Evolutionary conservation across 139 green algal genomes (phyloP).

Genomic region (Axilococcus clingmanii): DNA sequence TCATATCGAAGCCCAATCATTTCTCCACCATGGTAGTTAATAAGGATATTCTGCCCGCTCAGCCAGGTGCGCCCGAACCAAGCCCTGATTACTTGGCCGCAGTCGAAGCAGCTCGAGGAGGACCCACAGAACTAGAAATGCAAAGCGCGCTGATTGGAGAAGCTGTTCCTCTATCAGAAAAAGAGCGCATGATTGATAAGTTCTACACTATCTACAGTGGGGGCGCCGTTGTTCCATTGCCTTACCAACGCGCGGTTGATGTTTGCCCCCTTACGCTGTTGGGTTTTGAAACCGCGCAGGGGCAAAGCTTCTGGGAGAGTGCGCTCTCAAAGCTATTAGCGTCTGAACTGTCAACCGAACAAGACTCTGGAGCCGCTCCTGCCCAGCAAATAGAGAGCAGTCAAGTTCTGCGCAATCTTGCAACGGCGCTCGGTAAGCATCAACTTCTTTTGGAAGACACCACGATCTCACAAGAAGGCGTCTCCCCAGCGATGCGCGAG

Average conservation of each 20-base stretch:
- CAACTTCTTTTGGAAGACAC: too few relatives aligned
- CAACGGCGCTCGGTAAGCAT: too few relatives aligned
- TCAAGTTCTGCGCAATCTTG: slow-evolving; percentile 58
- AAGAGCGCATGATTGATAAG: slow-evolving; percentile 31
- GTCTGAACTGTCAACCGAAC: neutral
- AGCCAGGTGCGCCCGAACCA: neutral
- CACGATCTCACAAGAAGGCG: slow-evolving; percentile 57
- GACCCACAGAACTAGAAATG: neutral
- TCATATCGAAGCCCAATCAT: too few relatives aligned
- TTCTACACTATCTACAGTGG: slow-evolving; percentile 53
- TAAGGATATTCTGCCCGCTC: too few relatives aligned
- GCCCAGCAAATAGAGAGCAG: slow-evolving; percentile 16
- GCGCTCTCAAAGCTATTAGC: neutral
- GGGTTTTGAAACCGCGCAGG: slow-evolving; percentile 1
- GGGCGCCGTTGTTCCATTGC: slow-evolving; percentile 65
- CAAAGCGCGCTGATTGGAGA: neutral
- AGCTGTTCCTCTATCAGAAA: neutral
- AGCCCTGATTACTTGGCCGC: slow-evolving; percentile 31
- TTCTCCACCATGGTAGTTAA: too few relatives aligned
- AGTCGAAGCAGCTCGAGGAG: slow-evolving; percentile 10
- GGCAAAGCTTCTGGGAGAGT: neutral
- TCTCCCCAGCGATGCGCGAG: slow-evolving; percentile 11
- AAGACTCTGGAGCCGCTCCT: neutral
- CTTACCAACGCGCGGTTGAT: slow-evolving; percentile 61
- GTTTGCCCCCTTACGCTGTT: slow-evolving; percentile 59